Conservation (phyloP, 2,329 filamentous ascomycete genomes). For the Aspergillus awamori region DNA sequence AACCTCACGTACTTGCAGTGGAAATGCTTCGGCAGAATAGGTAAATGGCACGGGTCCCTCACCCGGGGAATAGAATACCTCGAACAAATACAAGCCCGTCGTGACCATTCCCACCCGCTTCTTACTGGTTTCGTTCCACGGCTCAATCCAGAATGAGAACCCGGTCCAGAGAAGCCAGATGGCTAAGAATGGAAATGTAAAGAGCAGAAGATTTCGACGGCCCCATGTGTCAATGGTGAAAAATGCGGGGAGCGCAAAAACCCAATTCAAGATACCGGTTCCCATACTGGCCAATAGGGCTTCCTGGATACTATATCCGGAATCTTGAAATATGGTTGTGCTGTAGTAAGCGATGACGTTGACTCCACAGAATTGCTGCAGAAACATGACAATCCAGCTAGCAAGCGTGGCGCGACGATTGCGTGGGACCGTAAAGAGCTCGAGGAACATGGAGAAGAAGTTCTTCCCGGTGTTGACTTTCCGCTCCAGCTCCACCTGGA, state of each 20-base stretch:
- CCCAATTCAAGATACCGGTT: slow-evolving; percentile 66
- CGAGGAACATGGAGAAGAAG: slow-evolving; percentile 56
- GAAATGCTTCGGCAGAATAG: slow-evolving; percentile 67
- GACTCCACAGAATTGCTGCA: slow-evolving; percentile 61
- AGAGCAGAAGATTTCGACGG: slow-evolving; percentile 63
- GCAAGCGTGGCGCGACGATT: slow-evolving; percentile 63
- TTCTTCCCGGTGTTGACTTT: slow-evolving; percentile 55
- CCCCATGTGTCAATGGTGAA: slow-evolving; percentile 70
- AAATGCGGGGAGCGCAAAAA: slow-evolving; percentile 66
- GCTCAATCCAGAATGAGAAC: slow-evolving; percentile 55
- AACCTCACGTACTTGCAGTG: slow-evolving; percentile 62
- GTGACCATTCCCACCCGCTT: slow-evolving; percentile 47
- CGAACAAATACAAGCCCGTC: slow-evolving; percentile 51
- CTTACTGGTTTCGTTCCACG: slow-evolving; percentile 30
- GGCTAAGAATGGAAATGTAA: slow-evolving; percentile 65
- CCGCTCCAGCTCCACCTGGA: slow-evolving; percentile 64
- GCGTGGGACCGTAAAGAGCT: slow-evolving; percentile 64
- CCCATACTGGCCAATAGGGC: slow-evolving; percentile 65
- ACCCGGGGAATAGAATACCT: slow-evolving; percentile 58
- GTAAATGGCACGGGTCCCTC: slow-evolving; percentile 67
- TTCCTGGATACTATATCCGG: slow-evolving; percentile 53
- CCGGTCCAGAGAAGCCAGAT: slow-evolving; percentile 49
- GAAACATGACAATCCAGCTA: slow-evolving; percentile 67
- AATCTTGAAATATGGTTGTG: slow-evolving; percentile 62
- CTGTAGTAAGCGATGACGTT: slow-evolving; percentile 66